Percentiles rank a stretch among this genome's conserved stretches.
Evolutionary conservation across 257 asterid genomes (phyloP).

Genomic region (Solanum sejunctum): DNA sequence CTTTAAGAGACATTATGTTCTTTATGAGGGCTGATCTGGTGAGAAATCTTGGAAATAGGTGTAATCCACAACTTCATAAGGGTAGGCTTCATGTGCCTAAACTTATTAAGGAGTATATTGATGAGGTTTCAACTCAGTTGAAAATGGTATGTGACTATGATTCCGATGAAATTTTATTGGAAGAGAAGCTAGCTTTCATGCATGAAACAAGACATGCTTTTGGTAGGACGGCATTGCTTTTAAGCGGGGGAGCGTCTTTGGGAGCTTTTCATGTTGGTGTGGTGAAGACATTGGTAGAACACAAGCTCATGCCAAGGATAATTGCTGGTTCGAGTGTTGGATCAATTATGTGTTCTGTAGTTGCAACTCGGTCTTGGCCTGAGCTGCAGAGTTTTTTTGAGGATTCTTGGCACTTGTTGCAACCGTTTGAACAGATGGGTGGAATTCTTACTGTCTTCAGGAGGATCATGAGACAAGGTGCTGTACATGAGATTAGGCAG

Average conservation of each 20-base stretch:
- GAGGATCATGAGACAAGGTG: slow-evolving; percentile 82
- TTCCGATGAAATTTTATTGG: slow-evolving; percentile 77
- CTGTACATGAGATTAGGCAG: slow-evolving; percentile 85
- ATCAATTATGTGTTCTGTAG: slow-evolving; percentile 77
- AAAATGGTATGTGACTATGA: slow-evolving; percentile 89
- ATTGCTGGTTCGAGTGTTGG: slow-evolving; percentile 97
- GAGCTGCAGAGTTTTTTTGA: slow-evolving; percentile 91
- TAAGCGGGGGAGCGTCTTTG: slow-evolving; percentile 93
- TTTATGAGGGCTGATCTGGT: slow-evolving; percentile 89
- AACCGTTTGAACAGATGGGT: slow-evolving; percentile 79
- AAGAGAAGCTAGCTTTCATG: slow-evolving; percentile 92
- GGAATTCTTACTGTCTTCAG: slow-evolving; percentile 63
- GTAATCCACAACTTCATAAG: slow-evolving; percentile 90
- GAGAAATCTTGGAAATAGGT: slow-evolving; percentile 87
- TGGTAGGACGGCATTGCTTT: slow-evolving; percentile 86
- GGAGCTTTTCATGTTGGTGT: slow-evolving; percentile 95
- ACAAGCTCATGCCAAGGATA: slow-evolving; percentile 82
- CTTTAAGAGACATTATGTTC: slow-evolving; percentile 78
- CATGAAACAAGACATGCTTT: slow-evolving; percentile 96
- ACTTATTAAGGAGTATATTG: slow-evolving; percentile 82
- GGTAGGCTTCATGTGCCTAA: slow-evolving; percentile 85
- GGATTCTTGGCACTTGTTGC: slow-evolving; percentile 83
- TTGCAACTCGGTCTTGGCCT: slow-evolving; percentile 94
- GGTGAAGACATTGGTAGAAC: slow-evolving; percentile 81
- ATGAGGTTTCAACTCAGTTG: slow-evolving; percentile 79